A percentile compares a stretch with the other conserved stretches of the same genome.
Evolutionary conservation across 371 early-diverging fungal species (phyloP).

Genomic region (Lichtheimia hyalospora): DNA sequence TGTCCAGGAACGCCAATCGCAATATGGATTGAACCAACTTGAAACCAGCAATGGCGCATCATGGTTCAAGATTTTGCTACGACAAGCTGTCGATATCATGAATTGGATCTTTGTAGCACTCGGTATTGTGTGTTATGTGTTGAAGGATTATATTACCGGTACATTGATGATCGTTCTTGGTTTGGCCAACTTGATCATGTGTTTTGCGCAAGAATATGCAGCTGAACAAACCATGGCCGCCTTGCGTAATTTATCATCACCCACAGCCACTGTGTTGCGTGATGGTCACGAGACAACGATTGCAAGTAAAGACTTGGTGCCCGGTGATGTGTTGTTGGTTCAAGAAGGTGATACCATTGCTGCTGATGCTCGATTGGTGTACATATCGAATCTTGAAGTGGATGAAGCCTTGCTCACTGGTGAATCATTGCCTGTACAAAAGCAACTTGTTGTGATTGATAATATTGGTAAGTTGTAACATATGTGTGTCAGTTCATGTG

Average conservation of each 20-base stretch:
- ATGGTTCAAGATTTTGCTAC: constrained; percentile 69
- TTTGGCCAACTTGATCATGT: constrained; percentile 74
- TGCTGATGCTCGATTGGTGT: constrained; percentile 82
- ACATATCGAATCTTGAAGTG: constrained; percentile 75
- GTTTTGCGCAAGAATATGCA: constrained; percentile 84
- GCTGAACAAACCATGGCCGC: constrained; percentile 90
- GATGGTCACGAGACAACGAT: constrained; percentile 65
- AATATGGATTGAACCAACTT: constrained; percentile 23
- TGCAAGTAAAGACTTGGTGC: constrained; percentile 70
- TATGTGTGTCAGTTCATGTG: background rate
- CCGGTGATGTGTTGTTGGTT: constrained; percentile 87
- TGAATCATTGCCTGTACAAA: constrained; percentile 72
- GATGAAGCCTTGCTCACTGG: constrained; percentile 86
- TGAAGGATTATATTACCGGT: constrained; percentile 63
- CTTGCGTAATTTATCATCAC: constrained; percentile 77
- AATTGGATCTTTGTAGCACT: constrained; percentile 74
- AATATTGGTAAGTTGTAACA: constrained; percentile 16
- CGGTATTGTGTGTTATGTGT: constrained; percentile 54
- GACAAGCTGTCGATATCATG: constrained; percentile 82
- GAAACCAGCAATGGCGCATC: constrained; percentile 52
- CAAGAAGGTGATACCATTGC: constrained; percentile 88
- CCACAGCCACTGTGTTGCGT: constrained; percentile 74
- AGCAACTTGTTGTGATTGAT: constrained; percentile 32
- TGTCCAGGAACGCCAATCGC: constrained; percentile 10
- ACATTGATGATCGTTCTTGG: constrained; percentile 71